Base-by-base conservation (phyloP, 2,329 filamentous ascomycete genomes). In the Penicillium sp. region DNA sequence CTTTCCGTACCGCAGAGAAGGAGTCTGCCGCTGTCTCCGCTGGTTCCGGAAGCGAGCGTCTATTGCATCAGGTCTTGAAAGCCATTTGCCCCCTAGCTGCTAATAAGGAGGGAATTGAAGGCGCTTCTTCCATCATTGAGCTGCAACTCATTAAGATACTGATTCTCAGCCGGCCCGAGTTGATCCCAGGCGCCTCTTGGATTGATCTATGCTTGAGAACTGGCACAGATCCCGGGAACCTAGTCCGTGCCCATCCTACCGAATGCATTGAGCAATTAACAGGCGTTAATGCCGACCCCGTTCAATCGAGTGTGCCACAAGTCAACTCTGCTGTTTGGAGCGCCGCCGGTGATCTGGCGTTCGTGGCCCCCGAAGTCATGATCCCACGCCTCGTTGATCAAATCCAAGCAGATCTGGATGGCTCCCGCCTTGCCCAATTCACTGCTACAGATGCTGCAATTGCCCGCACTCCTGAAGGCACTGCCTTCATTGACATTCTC, bases 361-460 rank as follows among this genome's bases (percentile, higher is more conserved):
- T 99, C 69, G 91, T 99, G 26, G 90, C 93, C 5, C 95, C 95
- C 0, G 90, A 95, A 44, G 80, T 80, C 16, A 90, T 96, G 75
- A 89, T 91, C 21, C 84, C 91, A 5, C 83, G 85, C 8, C 82
- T 99, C 24, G 84, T 97, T 26, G 77, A 86, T 27, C 85, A 95
- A 47, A 86, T 99, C 50, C 80, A 83, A 53, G 75, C 83, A 27
- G 92, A 98, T 72, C 81, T 99, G 21, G 82, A 92, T 61, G 82
- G 86, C 1, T 76, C 81, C 44, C 87, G 90, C 58, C 80, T 97
- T 3, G 80, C 85, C 13, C 82, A 85, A 22, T 83, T 97, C 61
- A 91, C 92, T 0, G 90, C 92, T 11, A 88, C 91, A 2, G 95
- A 99, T 73, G 91, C 92, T 27, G 93, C 92, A 16, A 98, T 99